These are phyloP conservation scores for Nicotiana rustica DNA, from an alignment of 305 asterid genomes.

Conservation along the genomic window DNA sequence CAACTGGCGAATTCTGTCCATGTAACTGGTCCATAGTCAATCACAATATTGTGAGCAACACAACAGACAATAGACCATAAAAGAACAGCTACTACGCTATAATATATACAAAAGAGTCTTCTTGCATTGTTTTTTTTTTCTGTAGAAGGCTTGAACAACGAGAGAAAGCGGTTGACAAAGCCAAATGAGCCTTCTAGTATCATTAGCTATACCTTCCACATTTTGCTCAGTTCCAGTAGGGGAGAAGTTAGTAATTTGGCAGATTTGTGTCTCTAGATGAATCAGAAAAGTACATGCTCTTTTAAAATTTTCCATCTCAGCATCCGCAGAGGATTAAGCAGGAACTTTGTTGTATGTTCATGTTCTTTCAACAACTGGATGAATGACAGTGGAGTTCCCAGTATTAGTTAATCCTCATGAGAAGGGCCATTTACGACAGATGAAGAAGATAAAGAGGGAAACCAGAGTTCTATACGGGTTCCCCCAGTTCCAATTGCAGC, in stretches of 20 bases:
- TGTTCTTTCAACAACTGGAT: neutral
- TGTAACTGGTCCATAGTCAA: neutral
- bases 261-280: constrained; percentile 14
- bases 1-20: neutral
- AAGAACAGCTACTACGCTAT: neutral
- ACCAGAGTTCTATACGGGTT: constrained; percentile 90
- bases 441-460: constrained; percentile 62
- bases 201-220: constrained; percentile 22
- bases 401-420: constrained; percentile 42
- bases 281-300: constrained; percentile 30
- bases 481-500: constrained; percentile 74
- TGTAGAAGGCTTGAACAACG: neutral
- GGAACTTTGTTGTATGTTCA: constrained; percentile 18
- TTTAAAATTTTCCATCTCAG: constrained; percentile 13
- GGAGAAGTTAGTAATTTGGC: constrained; percentile 21
- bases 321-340: constrained; percentile 23
- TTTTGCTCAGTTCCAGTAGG: neutral
- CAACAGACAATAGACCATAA: neutral
- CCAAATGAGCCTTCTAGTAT: neutral
- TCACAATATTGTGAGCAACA: neutral
- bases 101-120: constrained; percentile 21
- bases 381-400: constrained; percentile 2
- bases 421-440: constrained; percentile 44
- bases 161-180: constrained; percentile 16
- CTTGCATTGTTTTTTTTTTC: neutral